phyloP scores from a whole-genome alignment of 2,329 filamentous ascomycete species.

The Botrytis tulipae region DNA sequence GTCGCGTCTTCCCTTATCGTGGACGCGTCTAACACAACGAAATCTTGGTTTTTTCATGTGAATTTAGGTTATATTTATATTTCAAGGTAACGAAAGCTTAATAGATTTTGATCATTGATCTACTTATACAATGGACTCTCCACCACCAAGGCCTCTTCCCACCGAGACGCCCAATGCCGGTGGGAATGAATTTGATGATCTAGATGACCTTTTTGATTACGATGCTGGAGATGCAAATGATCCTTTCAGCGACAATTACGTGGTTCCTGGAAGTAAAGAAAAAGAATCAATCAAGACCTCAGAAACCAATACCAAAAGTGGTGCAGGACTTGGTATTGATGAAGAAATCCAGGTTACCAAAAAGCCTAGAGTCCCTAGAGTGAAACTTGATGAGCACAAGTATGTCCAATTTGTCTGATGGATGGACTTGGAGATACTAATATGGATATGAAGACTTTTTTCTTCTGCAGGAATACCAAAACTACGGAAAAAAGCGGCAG shows the following conservation, averaged over 20 bases:
- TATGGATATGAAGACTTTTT: constrained; percentile 60
- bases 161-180: constrained; percentile 35
- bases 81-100: no score
- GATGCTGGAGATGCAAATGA: constrained; percentile 51
- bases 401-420: constrained; percentile 39
- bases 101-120: background rate
- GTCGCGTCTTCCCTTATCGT: constrained; percentile 18
- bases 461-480: constrained; percentile 81
- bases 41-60: background rate
- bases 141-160: constrained; percentile 23
- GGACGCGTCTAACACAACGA: constrained; percentile 9
- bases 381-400: constrained; percentile 84
- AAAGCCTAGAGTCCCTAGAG: constrained; percentile 72
- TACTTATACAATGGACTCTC: background rate
- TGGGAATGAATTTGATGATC: constrained; percentile 51
- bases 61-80: background rate
- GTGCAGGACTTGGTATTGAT: constrained; percentile 71
- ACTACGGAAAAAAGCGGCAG: constrained; percentile 67
- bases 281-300: constrained; percentile 46
- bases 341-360: constrained; percentile 74
- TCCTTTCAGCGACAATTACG: constrained; percentile 35
- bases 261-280: constrained; percentile 27
- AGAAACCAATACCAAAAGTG: constrained; percentile 44
- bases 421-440: constrained; percentile 25
- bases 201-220: constrained; percentile 68